Evolutionary conservation across 352 stramenopile genomes (phyloP).

Genomic region (Elongisporangium anandrum): DNA sequence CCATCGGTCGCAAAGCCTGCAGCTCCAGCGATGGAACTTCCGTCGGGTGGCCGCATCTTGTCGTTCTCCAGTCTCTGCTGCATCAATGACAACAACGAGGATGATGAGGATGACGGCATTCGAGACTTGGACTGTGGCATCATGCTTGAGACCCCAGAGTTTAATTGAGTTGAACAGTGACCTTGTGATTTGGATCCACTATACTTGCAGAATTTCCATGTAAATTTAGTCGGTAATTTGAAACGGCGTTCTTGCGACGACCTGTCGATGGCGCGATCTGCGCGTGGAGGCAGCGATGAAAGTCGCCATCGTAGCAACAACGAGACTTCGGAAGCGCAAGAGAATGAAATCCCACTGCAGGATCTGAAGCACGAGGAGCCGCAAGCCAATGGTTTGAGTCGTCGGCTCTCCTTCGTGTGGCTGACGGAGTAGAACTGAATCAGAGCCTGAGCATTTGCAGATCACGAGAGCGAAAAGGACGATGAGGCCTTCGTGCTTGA

Average conservation of each 20-base stretch:
- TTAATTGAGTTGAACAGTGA: neutral
- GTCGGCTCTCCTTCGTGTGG: neutral
- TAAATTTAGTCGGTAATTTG: neutral
- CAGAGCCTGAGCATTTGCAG: neutral
- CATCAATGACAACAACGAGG: neutral
- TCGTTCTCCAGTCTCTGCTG: neutral
- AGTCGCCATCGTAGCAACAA: neutral
- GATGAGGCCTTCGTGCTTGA: constrained; percentile 11
- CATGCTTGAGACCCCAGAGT: neutral
- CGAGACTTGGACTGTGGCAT: neutral
- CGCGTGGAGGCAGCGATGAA: neutral
- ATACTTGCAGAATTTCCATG: neutral
- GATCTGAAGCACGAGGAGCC: neutral
- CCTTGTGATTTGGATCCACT: too few relatives aligned
- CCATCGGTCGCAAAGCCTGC: neutral
- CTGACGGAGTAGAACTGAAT: too few relatives aligned
- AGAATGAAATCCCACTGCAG: neutral
- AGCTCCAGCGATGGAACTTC: neutral
- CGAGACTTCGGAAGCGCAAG: neutral
- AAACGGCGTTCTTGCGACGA: neutral
- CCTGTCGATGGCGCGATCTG: neutral
- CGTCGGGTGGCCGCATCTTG: neutral
- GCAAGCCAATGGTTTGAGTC: neutral
- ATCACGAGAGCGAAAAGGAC: neutral
- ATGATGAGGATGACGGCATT: neutral